These are phyloP conservation scores for Penicillium herquei DNA, from an alignment of 495 filamentous ascomycete genomes.

Conservation along the genomic window DNA sequence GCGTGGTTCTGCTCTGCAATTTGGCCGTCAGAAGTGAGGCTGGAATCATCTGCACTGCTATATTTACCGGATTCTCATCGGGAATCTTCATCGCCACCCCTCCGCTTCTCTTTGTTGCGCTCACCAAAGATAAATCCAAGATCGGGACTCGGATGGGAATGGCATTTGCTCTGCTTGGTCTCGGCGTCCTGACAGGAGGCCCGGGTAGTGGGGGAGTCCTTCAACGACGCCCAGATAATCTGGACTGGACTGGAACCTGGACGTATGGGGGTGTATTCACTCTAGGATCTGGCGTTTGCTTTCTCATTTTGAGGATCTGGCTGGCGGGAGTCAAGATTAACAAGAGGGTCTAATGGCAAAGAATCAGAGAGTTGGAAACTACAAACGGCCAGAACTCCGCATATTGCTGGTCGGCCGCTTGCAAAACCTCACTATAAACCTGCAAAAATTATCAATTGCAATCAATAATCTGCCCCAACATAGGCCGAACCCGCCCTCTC, in stretches of 20 bases:
- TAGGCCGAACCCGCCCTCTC: no score
- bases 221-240: neutral
- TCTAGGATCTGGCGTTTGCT: neutral
- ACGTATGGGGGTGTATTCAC: neutral
- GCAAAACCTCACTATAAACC: no score
- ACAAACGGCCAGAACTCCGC: no score
- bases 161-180: constrained; percentile 17
- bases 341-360: neutral
- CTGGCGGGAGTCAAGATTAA: neutral
- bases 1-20: neutral
- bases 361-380: no score
- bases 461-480: no score
- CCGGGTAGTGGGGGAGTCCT: constrained; percentile 32
- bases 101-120: neutral
- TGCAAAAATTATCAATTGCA: no score
- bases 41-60: neutral
- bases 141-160: constrained; percentile 36
- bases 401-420: no score
- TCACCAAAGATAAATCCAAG: constrained; percentile 9
- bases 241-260: neutral
- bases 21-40: neutral
- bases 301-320: neutral
- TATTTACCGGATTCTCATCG: constrained; percentile 1
- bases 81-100: constrained; percentile 7
- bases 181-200: constrained; percentile 25